Base-by-base conservation (phyloP, 257 asterid genomes). In the Jasminum sambac region DNA sequence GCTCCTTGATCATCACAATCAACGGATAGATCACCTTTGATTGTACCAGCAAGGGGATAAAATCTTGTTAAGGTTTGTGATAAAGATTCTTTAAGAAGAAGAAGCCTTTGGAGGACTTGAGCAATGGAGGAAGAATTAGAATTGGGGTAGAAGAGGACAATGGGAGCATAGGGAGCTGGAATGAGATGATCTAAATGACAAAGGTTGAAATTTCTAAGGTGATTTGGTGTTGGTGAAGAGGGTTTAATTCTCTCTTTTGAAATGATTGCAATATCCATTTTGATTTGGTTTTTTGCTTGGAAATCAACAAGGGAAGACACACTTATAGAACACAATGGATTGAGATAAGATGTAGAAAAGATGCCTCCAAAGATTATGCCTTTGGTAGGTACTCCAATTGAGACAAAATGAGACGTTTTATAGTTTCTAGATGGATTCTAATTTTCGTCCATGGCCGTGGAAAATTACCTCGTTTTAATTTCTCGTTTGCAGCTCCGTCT, bases 121-220 rank as follows among this genome's bases (percentile, higher is more conserved):
- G 46, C 55, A 68, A 19, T 64, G 69, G 6, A 48, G 12, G 71
- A 43, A 14, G 64, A 40, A 26, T 68, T 63, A 10, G 76, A 44
- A 72, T 81, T 89, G 7, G 82, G 87, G 34, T 80, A 91, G 55
- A 72, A 91, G 39, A 91, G 67, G 73, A 87, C 67, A 16, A 91
- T 78, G 11, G 97, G 96, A 19, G 93, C 92, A 76, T 85, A 89
- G 1, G 95, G 82, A 36, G 95, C 89, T 8, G 95, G 92, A 73
- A 91, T 89, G 1, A 91, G 81, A 50, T 89, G 96, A 71, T 91
- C 97, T 59, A 91, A 61, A 36, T 78, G 68, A 77, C 80, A 84
- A 2, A 87, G 81, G 14, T 80, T 85, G 72, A 77, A 86, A 75
- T 26, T 77, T 77, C 38, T 89, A 50, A 82, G 87, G 83, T 91